These are phyloP conservation scores for Boletus reticulatus DNA, from an alignment of 768 basidiomycete genomes.

Conservation along the genomic window DNA sequence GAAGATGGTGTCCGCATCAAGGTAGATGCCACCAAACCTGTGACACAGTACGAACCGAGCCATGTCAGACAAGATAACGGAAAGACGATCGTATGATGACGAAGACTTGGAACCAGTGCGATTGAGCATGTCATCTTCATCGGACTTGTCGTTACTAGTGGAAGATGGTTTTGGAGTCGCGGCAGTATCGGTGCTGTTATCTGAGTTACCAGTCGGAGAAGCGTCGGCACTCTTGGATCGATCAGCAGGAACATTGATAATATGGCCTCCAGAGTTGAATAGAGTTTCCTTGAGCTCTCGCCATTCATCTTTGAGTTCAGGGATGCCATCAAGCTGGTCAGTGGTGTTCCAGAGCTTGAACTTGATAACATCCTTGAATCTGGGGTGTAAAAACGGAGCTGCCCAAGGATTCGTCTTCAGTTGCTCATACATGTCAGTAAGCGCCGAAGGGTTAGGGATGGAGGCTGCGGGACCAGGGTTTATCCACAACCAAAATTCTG, in stretches of 20 bases:
- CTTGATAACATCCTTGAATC: constrained; percentile 89
- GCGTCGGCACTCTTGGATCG: constrained; percentile 32
- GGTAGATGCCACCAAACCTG: constrained; percentile 93
- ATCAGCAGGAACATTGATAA: constrained; percentile 60
- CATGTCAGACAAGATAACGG: constrained; percentile 95
- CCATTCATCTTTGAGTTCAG: constrained; percentile 92
- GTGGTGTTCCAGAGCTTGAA: constrained; percentile 99
- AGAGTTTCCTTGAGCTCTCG: constrained; percentile 65
- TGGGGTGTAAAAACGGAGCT: constrained; percentile 88
- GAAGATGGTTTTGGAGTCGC: constrained; percentile 19
- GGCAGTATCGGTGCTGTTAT: constrained; percentile 23
- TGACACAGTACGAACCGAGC: constrained; percentile 97
- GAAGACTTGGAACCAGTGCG: constrained; percentile 88
- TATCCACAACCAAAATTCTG: constrained; percentile 98
- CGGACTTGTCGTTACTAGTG: constrained; percentile 29
- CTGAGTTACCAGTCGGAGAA: constrained; percentile 13
- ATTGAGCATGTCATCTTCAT: constrained; percentile 61
- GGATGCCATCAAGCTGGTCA: constrained; percentile 89
- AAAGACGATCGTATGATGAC: constrained; percentile 84
- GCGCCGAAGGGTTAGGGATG: constrained; percentile 80
- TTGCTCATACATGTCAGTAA: constrained; percentile 77
- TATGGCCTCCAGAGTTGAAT: constrained; percentile 85
- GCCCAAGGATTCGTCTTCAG: constrained; percentile 91
- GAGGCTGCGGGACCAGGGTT: constrained; percentile 96
- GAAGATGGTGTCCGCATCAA: constrained; percentile 95